Conservation (phyloP, 495 filamentous ascomycete species). For the Opeltia flavorubescens region DNA sequence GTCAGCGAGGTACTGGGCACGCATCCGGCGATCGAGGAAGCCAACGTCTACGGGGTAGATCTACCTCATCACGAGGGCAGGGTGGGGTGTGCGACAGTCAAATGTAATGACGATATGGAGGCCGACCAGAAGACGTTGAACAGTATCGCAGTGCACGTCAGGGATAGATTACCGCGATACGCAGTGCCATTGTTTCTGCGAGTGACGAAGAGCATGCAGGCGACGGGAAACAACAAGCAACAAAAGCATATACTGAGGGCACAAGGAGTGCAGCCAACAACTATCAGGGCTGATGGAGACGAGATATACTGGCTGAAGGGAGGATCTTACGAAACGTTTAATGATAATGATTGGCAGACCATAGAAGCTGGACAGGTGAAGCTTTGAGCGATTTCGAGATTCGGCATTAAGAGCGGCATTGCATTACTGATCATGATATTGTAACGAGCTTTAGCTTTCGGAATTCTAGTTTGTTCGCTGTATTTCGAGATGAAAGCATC, state of each 20-base stretch:
- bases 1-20: conserved; percentile 59
- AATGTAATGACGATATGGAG: conserved; percentile 33
- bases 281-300: conserved; percentile 36
- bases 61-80: conserved; percentile 76
- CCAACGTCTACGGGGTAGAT: conserved; percentile 78
- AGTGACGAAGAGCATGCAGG: conserved; percentile 42
- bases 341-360: conserved; percentile 48
- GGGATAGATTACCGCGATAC: conserved; percentile 49
- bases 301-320: conserved; percentile 55
- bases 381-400: conserved; percentile 30
- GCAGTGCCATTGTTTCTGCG: conserved; percentile 70
- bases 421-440: neutral
- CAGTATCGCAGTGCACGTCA: conserved; percentile 44
- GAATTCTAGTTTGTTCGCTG: too few species aligned
- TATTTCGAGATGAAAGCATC: too few species aligned
- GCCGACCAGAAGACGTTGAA: conserved; percentile 28
- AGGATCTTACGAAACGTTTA: conserved; percentile 54
- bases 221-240: conserved; percentile 81
- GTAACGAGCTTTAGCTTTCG: too few species aligned
- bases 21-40: conserved; percentile 55
- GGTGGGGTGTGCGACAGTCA: conserved; percentile 67
- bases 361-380: conserved; percentile 55
- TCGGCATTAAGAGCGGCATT: neutral
- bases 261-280: conserved; percentile 57
- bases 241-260: conserved; percentile 56